Evolutionary conservation across 345 rosid genomes (phyloP), one percentile per base, ranked within the genome.

Genomic region (Eucalyptus dawsonii): DNA sequence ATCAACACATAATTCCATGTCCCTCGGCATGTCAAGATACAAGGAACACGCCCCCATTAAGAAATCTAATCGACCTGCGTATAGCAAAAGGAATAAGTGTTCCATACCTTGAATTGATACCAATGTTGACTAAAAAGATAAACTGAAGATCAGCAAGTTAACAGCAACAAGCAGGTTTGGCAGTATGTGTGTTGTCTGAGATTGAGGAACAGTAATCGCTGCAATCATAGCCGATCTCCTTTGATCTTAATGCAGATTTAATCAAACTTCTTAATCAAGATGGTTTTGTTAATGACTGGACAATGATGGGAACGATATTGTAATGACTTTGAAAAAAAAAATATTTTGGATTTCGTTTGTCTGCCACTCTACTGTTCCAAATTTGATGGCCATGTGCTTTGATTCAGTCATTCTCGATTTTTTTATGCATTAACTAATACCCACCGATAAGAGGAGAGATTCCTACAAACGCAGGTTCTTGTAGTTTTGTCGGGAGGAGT

Each of bases 181-280:
- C 47, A 12, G 47, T 93, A 91, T 93, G 91, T 93, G 93, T 65
- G 91, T 90, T 95, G 97, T 94, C 95, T 91, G 91, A 87, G 88
- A 93, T 91, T 87, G 92, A 90, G 91, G 91, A 95, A 93, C 96
- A 92, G 72, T 58, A 88, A 90, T 91, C 94, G 90, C 94, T 95
- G 94, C 91, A 94, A 95, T 95, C 94, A 92, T 92, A 94, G 98
- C 97, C 93, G 95, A 92, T 92, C 92, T 93, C 93, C 92, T 87
- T 93, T 94, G 93, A 92, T 93, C 91, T 92, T 93, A 94, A 93
- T 95, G 95, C 95, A 76, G 29, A 76, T 11, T n/a, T 87, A 92
- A 92, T 94, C 93, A 94, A 92, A 91, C 89, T 90, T 91, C 91
- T 92, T 91, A 87, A 60, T 67, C 85, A 21, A 72, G 3, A 72